Conservation (phyloP, 192 early-diverging fungal genomes). For the Paraglomus brasilianum region DNA sequence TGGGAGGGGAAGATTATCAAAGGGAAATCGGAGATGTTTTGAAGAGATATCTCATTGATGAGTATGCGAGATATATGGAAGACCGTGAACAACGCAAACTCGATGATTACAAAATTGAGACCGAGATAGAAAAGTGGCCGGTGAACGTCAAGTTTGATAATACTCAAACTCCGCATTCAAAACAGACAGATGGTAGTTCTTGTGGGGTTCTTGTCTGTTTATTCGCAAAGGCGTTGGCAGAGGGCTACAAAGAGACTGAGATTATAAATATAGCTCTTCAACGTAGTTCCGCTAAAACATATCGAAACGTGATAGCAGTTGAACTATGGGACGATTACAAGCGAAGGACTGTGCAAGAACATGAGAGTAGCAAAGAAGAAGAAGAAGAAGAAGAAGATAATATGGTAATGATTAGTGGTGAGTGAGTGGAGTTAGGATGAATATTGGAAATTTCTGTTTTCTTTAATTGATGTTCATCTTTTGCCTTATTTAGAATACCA, state of each 20-base stretch:
- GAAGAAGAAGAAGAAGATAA: too few relatives aligned
- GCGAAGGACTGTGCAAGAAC: too few relatives aligned
- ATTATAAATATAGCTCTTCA: neutral
- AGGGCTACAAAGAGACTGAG: neutral
- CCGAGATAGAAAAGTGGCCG: neutral
- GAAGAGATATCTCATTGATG: neutral
- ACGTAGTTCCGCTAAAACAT: neutral
- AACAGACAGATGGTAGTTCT: constrained; percentile 6
- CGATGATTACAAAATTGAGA: neutral
- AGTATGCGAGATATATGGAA: neutral
- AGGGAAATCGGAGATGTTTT: neutral
- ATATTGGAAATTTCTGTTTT: too few relatives aligned
- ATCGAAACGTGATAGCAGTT: constrained; percentile 3
- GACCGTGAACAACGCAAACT: neutral
- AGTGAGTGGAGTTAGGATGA: too few relatives aligned
- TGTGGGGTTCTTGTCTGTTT: constrained; percentile 10
- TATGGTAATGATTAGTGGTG: too few relatives aligned
- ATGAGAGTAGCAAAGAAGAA: too few relatives aligned
- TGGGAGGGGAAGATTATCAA: neutral
- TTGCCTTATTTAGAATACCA: too few relatives aligned
- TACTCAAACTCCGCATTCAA: neutral
- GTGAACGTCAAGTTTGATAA: neutral
- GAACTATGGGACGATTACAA: neutral
- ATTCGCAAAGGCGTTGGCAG: neutral
- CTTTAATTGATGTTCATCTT: too few relatives aligned